Base-by-base conservation (phyloP, 1,284 basidiomycete genomes). In the Melampsora abietis-canadensis region DNA sequence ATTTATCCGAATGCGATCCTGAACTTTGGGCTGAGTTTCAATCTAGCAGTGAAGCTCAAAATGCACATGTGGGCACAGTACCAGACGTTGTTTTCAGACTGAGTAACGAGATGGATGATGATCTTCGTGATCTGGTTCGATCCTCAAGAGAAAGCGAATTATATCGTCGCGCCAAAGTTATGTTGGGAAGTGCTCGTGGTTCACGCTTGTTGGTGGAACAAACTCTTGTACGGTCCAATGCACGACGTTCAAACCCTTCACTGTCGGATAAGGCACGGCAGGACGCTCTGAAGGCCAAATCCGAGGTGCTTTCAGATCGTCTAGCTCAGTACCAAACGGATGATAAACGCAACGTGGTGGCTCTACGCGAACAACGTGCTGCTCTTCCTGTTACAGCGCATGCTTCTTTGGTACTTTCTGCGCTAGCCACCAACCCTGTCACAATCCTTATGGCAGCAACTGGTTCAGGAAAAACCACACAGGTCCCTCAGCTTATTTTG, bases 401-500 rank as follows among this genome's bases (percentile, higher is more conserved):
- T 68, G 76, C 78, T 8, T 66, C 69, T n/a, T 61, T 70, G n/a
- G 78, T 79, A 30, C 81, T 94, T 64, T 83, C 86, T 17, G 89
- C 90, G 77, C 88, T 97, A 78, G 84, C 86, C 54, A 84, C 87
- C 51, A 89, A 96, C 81, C 90, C 94, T 46, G 91, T 97, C 74
- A 92, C 91, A 0, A 90, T 98, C 77, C 89, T 91, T 78, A 93
- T 95, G 91, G 94, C 94, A 31, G 89, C 92, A 1, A 97, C 94
- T 0, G 94, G 94, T 59, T 96, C 92, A 0, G 94, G 94, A 10
- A 97, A 97, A 84, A 96, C 94, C 8, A 97, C 94, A 0, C 94
- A 98, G 81, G 88, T 97, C 48, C 94, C 94, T 2, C 94, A 97
- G 82, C 85, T 97, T 65, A 88, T 97, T 76, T 86, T 98, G 65